Evolutionary conservation across 108 stramenopile species (phyloP).

Genomic region (Skeletonema costatum): DNA sequence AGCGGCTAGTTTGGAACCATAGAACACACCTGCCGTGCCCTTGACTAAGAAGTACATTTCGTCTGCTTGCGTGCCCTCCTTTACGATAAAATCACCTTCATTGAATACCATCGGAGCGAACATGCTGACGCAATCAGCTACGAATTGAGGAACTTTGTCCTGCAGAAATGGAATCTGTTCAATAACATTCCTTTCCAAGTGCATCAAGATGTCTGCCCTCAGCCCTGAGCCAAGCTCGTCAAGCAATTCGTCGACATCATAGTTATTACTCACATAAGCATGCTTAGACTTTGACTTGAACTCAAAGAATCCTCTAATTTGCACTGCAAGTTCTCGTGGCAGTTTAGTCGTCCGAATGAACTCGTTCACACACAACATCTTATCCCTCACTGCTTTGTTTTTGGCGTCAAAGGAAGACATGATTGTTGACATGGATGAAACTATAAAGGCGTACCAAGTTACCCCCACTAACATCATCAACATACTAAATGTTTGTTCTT

Average conservation of each 20-base stretch:
- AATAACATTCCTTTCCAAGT: slow-evolving; percentile 42
- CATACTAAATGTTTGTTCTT: slow-evolving; percentile 46
- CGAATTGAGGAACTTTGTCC: slow-evolving; percentile 44
- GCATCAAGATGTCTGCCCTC: slow-evolving; percentile 37
- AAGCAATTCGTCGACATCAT: slow-evolving; percentile 44
- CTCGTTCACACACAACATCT: slow-evolving; percentile 35
- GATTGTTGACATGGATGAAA: slow-evolving; percentile 36
- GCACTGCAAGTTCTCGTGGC: slow-evolving; percentile 13
- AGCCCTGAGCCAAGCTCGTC: slow-evolving; percentile 33
- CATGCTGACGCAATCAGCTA: slow-evolving; percentile 35
- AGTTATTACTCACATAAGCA: slow-evolving; percentile 22
- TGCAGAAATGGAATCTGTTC: slow-evolving; percentile 42
- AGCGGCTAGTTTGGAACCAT: slow-evolving; percentile 31
- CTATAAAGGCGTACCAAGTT: slow-evolving; percentile 52
- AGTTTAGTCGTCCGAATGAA: slow-evolving; percentile 39
- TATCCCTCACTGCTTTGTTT: slow-evolving; percentile 39
- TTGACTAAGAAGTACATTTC: slow-evolving; percentile 54
- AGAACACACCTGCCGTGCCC: slow-evolving; percentile 42
- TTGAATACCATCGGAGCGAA: slow-evolving; percentile 45
- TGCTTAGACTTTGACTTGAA: slow-evolving; percentile 17
- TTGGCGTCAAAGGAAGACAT: slow-evolving; percentile 36
- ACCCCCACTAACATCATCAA: slow-evolving; percentile 53
- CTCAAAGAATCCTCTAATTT: slow-evolving; percentile 36
- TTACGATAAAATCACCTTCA: slow-evolving; percentile 51
- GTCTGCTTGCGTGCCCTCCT: slow-evolving; percentile 46